Evolutionary conservation across 2,329 filamentous ascomycete genomes (phyloP), one percentile per base, ranked within the genome.

Genomic region (Ophiostoma quercus): DNA sequence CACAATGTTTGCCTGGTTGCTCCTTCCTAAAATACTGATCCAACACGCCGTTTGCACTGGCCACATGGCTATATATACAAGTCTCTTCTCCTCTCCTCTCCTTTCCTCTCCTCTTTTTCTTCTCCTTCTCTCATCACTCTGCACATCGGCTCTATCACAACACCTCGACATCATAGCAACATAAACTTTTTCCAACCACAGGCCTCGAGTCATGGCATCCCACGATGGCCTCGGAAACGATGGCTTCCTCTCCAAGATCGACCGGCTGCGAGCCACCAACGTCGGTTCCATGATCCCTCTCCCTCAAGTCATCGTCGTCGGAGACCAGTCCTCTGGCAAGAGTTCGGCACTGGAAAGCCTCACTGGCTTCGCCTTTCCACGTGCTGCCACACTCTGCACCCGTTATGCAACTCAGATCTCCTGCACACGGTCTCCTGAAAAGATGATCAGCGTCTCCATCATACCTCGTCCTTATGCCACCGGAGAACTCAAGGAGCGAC

Each of bases 311-410:
- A 88, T 87, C 72, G 89, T 92, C 43, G 89, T 92, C 66, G 89
- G 89, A 74, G 90, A 89, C 76, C 89, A 91, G 77, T 91, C 88
- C 8, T 90, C 88, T 75, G 90, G 90, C 77, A 92, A 92, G 83
- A 90, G 87, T 80, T 91, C 88, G 5, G 87, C 92, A 69, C 79
- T 92, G 72, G 89, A 92, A 77, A 91, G 74, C 57, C 67, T 77
- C 16, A 77, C 73, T 2, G 75, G 75, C 3, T 74, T 78, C 47
- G 72, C 74, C 0, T 78, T 78, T 29, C 75, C 74, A 0, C 71
- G 74, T 1, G 75, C 70, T 2, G 71, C 67, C 4, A 70, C 68
- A 0, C 72, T 75, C 2, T 76, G 75, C 68, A 77, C 76, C 9
- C 74, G 75, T 9, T 75, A 76, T 67, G 74, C 74, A 0, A 77